phyloP scores from a whole-genome alignment of 192 early-diverging fungal species.

The Mortierella alpina region DNA sequence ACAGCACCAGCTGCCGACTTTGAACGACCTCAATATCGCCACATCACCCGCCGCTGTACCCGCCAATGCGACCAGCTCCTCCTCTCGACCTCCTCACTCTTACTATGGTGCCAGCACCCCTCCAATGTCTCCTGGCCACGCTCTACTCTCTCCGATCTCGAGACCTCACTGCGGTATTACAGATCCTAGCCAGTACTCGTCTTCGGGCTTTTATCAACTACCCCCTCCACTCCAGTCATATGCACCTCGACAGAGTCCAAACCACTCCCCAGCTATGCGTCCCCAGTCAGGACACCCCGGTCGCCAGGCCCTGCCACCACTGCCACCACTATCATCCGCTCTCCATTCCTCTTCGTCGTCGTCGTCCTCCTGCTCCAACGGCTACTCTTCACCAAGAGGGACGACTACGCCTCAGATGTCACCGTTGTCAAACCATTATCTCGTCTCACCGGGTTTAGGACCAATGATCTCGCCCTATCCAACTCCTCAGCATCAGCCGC shows the following conservation, averaged over 20 bases:
- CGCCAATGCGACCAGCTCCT: constrained; percentile 7
- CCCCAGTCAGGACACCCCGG: constrained; percentile 22
- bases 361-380: neutral
- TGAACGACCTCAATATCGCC: constrained; percentile 25
- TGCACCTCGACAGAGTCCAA: constrained; percentile 14
- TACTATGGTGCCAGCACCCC: constrained; percentile 42
- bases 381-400: constrained; percentile 29
- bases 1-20: constrained; percentile 30
- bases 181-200: constrained; percentile 47
- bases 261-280: constrained; percentile 45
- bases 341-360: constrained; percentile 8
- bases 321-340: constrained; percentile 11
- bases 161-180: constrained; percentile 43
- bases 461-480: constrained; percentile 41
- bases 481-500: constrained; percentile 47
- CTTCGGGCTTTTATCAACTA: constrained; percentile 44
- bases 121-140: constrained; percentile 47
- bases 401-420: constrained; percentile 40
- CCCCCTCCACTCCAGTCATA: constrained; percentile 45
- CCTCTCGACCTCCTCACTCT: constrained; percentile 13
- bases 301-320: constrained; percentile 7
- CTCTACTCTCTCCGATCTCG: constrained; percentile 30
- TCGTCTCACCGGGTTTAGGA: constrained; percentile 22
- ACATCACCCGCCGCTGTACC: neutral
- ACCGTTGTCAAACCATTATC: constrained; percentile 17